phyloP scores from a whole-genome alignment of 2,329 filamentous ascomycete species.

The Phyllosticta capitalensis region DNA sequence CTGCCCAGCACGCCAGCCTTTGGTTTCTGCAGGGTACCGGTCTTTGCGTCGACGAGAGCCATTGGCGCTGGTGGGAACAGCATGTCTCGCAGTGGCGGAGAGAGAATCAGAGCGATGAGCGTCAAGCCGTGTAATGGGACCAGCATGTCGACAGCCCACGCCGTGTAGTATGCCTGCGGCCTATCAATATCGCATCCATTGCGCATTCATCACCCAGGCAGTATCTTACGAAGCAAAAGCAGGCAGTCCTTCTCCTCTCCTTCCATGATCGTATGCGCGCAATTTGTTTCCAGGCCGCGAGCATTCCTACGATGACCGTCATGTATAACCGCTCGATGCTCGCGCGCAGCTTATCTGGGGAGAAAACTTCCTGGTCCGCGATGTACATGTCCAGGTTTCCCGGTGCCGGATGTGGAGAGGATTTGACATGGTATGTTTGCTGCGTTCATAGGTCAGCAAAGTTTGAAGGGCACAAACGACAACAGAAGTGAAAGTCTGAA shows the following conservation, averaged over 20 bases:
- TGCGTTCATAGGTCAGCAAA: slow-evolving; percentile 9
- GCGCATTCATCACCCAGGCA: not conserved
- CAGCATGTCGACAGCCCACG: slow-evolving; percentile 67
- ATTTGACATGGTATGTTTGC: slow-evolving; percentile 64
- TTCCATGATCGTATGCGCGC: slow-evolving; percentile 70
- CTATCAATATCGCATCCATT: not conserved
- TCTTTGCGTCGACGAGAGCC: slow-evolving; percentile 58
- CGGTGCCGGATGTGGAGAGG: slow-evolving; percentile 48
- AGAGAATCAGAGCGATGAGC: slow-evolving; percentile 56
- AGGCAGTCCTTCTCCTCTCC: slow-evolving; percentile 57
- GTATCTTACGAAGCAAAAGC: slow-evolving; percentile 47
- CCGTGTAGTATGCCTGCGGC: slow-evolving; percentile 43
- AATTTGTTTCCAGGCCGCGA: slow-evolving; percentile 63
- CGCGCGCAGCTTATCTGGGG: slow-evolving; percentile 69
- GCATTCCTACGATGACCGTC: slow-evolving; percentile 59
- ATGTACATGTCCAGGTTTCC: slow-evolving; percentile 71
- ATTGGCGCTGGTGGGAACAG: slow-evolving; percentile 73
- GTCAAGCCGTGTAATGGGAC: slow-evolving; percentile 50
- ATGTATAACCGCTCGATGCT: slow-evolving; percentile 76
- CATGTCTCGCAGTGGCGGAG: slow-evolving; percentile 50
- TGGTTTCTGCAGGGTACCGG: slow-evolving; percentile 69
- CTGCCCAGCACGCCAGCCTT: slow-evolving; percentile 66
- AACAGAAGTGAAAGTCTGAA: not conserved
- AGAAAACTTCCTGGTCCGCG: slow-evolving; percentile 74
- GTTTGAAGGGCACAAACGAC: not conserved